Base-by-base conservation (phyloP, 2,329 filamentous ascomycete species). In the Paecilomyces niveus region DNA sequence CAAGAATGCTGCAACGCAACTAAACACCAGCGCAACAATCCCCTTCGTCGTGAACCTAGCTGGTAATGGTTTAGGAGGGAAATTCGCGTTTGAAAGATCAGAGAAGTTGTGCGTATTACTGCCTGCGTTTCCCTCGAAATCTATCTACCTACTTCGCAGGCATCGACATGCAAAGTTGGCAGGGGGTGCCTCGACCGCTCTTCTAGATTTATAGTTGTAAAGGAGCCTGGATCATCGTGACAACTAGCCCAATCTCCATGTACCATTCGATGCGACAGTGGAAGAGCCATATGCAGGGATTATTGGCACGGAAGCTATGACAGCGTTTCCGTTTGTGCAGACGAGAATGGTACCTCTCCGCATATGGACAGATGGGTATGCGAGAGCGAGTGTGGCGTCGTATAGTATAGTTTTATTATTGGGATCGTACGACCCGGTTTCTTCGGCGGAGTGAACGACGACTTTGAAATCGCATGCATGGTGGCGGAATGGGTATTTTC, bases 401-500 rank as follows among this genome's bases (percentile, higher is more conserved):
- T 72, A 72, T 1, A 59, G 58, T 58, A 70, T 80, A 6, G n/a
- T 52, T 8, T 54, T 57, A 4, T 35, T 13, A n/a, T 22, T 15
- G 57, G 68, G 67, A 45, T 68, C 61, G 57, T 72, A 72, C 65
- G 71, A 54, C 63, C 71, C 55, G 71, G 58, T 57, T 15, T 56
- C 58, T 10, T 51, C 32, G 5, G 60, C 51, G 7, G 60, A n/a
- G 58, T 55, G 71, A 31, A 67, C 63, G 32, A 82, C 63, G 21
- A 85, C 75, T 72, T 90, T n/a, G 89, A 92, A 91, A 64, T 83
- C 78, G 71, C 92, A 88, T 0, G 89, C 89, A 74, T 94, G 91
- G 1, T 95, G 73, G 71, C 89, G 85, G 76, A 87, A 86, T 1
- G 5, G 7, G 32, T 18, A 7, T 18, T 45, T 45, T 13, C 35